Evolutionary conservation across 805 yeast genomes (phyloP).

Genomic region (Myxozyma vanderwaltii): DNA sequence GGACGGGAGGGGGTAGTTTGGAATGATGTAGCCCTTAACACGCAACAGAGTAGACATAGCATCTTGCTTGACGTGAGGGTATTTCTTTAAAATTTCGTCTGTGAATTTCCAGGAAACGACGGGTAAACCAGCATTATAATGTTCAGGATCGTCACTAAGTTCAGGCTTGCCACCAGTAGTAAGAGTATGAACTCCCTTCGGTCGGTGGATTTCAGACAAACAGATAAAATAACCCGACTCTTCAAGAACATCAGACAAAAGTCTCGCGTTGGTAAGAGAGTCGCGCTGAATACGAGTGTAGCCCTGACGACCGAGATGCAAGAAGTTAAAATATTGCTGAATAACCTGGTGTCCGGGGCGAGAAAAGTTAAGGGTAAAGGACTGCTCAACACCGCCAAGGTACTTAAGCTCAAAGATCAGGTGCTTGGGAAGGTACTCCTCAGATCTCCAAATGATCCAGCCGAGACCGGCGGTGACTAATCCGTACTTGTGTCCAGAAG

Average conservation of each 20-base stretch:
- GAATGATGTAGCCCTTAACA: slow-evolving; percentile 77
- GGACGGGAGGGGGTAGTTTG: slow-evolving; percentile 72
- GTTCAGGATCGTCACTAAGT: slow-evolving; percentile 36
- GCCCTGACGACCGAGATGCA: slow-evolving; percentile 73
- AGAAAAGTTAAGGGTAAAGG: slow-evolving; percentile 81
- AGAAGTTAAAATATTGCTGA: slow-evolving; percentile 81
- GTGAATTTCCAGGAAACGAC: slow-evolving; percentile 84
- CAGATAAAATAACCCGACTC: slow-evolving; percentile 67
- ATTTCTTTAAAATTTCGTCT: slow-evolving; percentile 54
- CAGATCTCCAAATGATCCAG: slow-evolving; percentile 83
- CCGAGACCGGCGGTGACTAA: slow-evolving; percentile 89
- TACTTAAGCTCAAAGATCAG: slow-evolving; percentile 78
- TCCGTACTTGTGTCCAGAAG: slow-evolving; percentile 94
- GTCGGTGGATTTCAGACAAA: slow-evolving; percentile 75
- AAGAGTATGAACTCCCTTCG: slow-evolving; percentile 44
- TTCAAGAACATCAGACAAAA: slow-evolving; percentile 61
- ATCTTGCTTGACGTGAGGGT: slow-evolving; percentile 82
- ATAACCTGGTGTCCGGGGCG: slow-evolving; percentile 91
- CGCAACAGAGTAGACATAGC: slow-evolving; percentile 72
- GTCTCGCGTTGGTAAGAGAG: slow-evolving; percentile 72
- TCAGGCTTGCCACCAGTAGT: slow-evolving; percentile 26
- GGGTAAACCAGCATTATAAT: slow-evolving; percentile 77
- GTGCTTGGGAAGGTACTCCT: slow-evolving; percentile 63
- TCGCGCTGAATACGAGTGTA: slow-evolving; percentile 61
- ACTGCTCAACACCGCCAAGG: slow-evolving; percentile 85